phyloP scores from a whole-genome alignment of 805 yeast species.

The Candida germanica region DNA sequence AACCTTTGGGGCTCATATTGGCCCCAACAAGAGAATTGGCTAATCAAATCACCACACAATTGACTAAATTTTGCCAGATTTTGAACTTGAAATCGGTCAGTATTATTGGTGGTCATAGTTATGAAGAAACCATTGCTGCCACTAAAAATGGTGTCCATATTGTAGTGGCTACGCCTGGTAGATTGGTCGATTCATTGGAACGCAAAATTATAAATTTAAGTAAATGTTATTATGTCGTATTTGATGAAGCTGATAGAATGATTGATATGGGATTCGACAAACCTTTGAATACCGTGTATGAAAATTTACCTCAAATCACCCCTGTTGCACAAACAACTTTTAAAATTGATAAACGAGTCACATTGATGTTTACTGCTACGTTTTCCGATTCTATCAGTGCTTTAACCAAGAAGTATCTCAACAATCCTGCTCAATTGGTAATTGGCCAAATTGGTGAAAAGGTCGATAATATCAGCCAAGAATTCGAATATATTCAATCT shows the following conservation, averaged over 20 bases:
- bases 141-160: conserved; percentile 60
- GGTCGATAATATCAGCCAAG: conserved; percentile 67
- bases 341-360: conserved; percentile 44
- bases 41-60: conserved; percentile 73
- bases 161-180: conserved; percentile 92
- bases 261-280: conserved; percentile 91
- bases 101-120: conserved; percentile 86
- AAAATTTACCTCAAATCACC: conserved; percentile 43
- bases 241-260: conserved; percentile 97
- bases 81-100: conserved; percentile 51
- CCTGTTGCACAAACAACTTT: conserved; percentile 38
- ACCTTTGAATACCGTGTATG: conserved; percentile 62
- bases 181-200: conserved; percentile 77
- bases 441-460: conserved; percentile 69
- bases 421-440: conserved; percentile 57
- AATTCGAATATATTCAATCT: conserved; percentile 41
- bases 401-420: conserved; percentile 60
- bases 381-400: conserved; percentile 73
- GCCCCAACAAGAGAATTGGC: conserved; percentile 97
- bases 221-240: conserved; percentile 63
- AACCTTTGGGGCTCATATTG: conserved; percentile 74
- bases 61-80: conserved; percentile 45
- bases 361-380: conserved; percentile 94
- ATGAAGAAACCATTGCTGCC: conserved; percentile 65
- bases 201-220: conserved; percentile 58